Evolutionary conservation across 2,329 filamentous ascomycete species (phyloP).

Genomic region (Diaporthe destruens): DNA sequence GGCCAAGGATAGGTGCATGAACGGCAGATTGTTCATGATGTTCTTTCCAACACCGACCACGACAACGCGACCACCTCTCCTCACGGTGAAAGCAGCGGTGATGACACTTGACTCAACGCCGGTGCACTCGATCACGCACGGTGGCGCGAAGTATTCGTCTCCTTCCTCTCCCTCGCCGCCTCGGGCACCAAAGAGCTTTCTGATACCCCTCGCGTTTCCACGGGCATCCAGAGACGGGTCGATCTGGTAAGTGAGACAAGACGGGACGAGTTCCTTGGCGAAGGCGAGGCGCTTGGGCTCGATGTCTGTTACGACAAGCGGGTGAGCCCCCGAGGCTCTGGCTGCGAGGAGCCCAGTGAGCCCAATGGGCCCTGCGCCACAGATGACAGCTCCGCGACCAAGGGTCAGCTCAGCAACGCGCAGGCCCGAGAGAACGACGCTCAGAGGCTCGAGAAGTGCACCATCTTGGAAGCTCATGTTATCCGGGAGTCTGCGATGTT

Average conservation of each 20-base stretch:
- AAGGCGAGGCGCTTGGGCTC: constrained; percentile 68
- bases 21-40: constrained; percentile 74
- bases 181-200: constrained; percentile 62
- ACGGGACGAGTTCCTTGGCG: constrained; percentile 68
- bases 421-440: constrained; percentile 73
- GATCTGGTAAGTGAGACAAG: constrained; percentile 66
- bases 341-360: constrained; percentile 69
- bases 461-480: constrained; percentile 69
- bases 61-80: constrained; percentile 71
- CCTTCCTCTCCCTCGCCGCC: constrained; percentile 41
- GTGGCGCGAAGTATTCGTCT: constrained; percentile 68
- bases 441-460: constrained; percentile 74
- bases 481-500: constrained; percentile 59
- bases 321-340: constrained; percentile 72
- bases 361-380: constrained; percentile 74
- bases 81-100: constrained; percentile 68
- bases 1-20: constrained; percentile 74
- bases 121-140: constrained; percentile 74
- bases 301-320: constrained; percentile 73
- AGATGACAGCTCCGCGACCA: constrained; percentile 68
- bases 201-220: constrained; percentile 64
- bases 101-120: constrained; percentile 73
- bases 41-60: constrained; percentile 74
- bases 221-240: constrained; percentile 58
- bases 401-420: constrained; percentile 64